A percentile compares a stretch with the other conserved stretches of the same genome.
Evolutionary conservation across 805 yeast species (phyloP).

Genomic region (Candida railenensis): DNA sequence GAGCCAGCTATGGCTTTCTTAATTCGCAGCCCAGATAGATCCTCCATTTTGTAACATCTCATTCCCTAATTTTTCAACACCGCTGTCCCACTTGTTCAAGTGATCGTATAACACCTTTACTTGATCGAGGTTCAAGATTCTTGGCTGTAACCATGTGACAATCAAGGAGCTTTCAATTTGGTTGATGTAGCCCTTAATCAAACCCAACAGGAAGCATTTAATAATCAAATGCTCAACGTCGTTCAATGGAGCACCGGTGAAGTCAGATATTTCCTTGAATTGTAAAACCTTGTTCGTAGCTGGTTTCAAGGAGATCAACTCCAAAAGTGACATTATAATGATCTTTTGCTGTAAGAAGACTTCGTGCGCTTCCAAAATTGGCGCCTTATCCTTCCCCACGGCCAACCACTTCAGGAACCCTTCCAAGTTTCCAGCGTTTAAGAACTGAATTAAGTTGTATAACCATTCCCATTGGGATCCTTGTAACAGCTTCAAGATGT

Average conservation of each 20-base stretch:
- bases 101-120: slow-evolving; percentile 72
- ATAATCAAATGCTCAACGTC: slow-evolving; percentile 89
- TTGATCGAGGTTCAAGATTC: slow-evolving; percentile 83
- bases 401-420: slow-evolving; percentile 55
- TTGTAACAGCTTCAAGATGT: slow-evolving; percentile 59
- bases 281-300: slow-evolving; percentile 71
- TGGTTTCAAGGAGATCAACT: slow-evolving; percentile 75
- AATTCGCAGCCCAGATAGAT: slow-evolving; percentile 37
- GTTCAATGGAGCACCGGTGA: slow-evolving; percentile 63
- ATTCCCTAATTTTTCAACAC: slow-evolving; percentile 60
- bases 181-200: slow-evolving; percentile 87
- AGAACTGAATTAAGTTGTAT: slow-evolving; percentile 61
- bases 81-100: slow-evolving; percentile 73
- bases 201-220: slow-evolving; percentile 82
- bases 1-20: background rate
- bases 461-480: slow-evolving; percentile 65
- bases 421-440: slow-evolving; percentile 76
- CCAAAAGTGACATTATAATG: slow-evolving; percentile 88
- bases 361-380: slow-evolving; percentile 57
- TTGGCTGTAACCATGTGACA: slow-evolving; percentile 94
- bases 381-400: slow-evolving; percentile 39
- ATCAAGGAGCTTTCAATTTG: slow-evolving; percentile 78
- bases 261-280: slow-evolving; percentile 67
- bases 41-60: slow-evolving; percentile 40
- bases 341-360: slow-evolving; percentile 83